Evolutionary conservation across 2,329 filamentous ascomycete species (phyloP), one percentile per base, ranked within the genome.

Genomic region (Penicillium sp.): DNA sequence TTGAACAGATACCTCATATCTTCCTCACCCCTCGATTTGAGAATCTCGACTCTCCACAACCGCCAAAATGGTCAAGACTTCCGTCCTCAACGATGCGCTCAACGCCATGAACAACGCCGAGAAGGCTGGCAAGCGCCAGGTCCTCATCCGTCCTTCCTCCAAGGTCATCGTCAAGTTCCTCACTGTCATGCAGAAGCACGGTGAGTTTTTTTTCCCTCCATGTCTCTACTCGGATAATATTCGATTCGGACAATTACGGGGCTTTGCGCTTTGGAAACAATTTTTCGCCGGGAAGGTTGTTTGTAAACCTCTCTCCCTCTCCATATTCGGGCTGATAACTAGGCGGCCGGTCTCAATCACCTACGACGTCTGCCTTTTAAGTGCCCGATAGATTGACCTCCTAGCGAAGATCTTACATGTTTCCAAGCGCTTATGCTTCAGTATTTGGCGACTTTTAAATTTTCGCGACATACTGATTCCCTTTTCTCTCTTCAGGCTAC

Each of bases 81-180:
- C 90, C 75, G 93, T 97, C 72, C 90, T 98, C 77, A 94, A 97
- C 84, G 93, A 98, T 86, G 90, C 88, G 74, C 87, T 96, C 71
- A 95, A 95, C 76, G 82, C 84, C 81, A 97, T 98, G 86, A 98
- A 98, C 90, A 98, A 98, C 78, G 93, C 93, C 82, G 94, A 98
- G 85, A 97, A 98, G 87, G 82, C 88, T 67, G 93, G 93, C 80
- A 97, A 97, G 87, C 90, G 93, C 73, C 93, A 98, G 81, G 93
- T 97, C 73, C 72, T 98, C 75, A 96, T 98, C 83, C 85, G 90
- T 70, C 93, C 94, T 67, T 87, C 83, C 76, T 97, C 93, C 77
- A 98, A 98, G 88, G 93, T 98, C 82, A 98, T 98, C 70, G 80
- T 94, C 82, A 97, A 97, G 84, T 98, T 97, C 85, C 82, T 98